Base-by-base conservation (phyloP, 768 basidiomycete species). In the Sporobolomyces pararoseus region DNA sequence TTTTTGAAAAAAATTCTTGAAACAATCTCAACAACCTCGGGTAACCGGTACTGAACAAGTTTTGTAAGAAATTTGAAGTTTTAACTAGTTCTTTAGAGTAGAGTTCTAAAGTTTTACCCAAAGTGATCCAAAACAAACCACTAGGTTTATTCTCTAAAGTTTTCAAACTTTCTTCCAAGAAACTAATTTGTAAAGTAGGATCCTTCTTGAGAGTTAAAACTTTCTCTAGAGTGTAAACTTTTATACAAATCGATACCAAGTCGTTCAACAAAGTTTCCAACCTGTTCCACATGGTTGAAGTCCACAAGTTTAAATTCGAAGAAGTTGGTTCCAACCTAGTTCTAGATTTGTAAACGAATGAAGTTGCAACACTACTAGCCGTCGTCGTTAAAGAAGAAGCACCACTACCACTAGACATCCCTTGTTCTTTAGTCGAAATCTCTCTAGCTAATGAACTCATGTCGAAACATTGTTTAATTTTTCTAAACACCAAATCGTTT, bases 171-270 rank as follows among this genome's bases (percentile, higher is more conserved):
- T 94, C 93, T 61, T 96, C 94, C 32, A 98, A 80, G 80, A 98
- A 98, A 4, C 88, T 81, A 0, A 84, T 80, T 67, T 90, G 88
- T 0, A 89, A 87, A 39, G 84, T 81, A 0, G 88, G 82, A 77
- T 98, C 94, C 78, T 85, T 88, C 82, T 97, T 97, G 76, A 95
- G 79, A 76, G 85, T 86, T 42, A 98, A 82, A 3, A 98, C 95
- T 77, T 92, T 96, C 80, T 98, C 95, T 7, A 99, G 84, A 1
- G 89, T 89, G 79, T 98, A 95, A 9, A 98, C 91, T 91, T 97
- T 96, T 78, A 92, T 86, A 77, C 96, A 98, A 74, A 89, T 89
- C 59, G 86, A 87, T 3, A 90, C 85, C 85, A 99, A 88, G 74
- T 94, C 92, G 75, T 90, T 88, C 19, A 95, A 85, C 76, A 98